Evolutionary conservation across 1,284 basidiomycete species (phyloP).

Genomic region (Pseudozyma thailandica): DNA sequence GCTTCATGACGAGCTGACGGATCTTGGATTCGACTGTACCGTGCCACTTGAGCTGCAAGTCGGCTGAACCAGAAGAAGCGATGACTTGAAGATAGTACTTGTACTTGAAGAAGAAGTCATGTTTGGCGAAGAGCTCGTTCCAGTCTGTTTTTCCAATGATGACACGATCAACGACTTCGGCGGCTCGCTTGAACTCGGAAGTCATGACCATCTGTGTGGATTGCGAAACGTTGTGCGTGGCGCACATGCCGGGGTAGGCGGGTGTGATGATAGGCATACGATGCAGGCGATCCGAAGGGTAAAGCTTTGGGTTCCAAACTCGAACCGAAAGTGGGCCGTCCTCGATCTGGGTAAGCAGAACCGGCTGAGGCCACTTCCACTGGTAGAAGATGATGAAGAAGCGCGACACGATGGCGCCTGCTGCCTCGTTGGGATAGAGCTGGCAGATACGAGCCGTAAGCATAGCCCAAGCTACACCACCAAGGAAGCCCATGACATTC

Average conservation of each 20-base stretch:
- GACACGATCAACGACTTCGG: slow-evolving; percentile 91
- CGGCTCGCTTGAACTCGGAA: slow-evolving; percentile 92
- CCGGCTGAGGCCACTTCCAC: slow-evolving; percentile 98
- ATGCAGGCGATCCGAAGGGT: slow-evolving; percentile 90
- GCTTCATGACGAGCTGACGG: slow-evolving; percentile 94
- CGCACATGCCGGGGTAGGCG: slow-evolving; percentile 99
- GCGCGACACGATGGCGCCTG: slow-evolving; percentile 93
- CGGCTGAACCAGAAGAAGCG: slow-evolving; percentile 81
- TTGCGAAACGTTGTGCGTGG: slow-evolving; percentile 95
- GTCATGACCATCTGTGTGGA: slow-evolving; percentile 98
- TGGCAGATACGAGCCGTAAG: slow-evolving; percentile 98
- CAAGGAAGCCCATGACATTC: slow-evolving; percentile 96
- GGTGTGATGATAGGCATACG: slow-evolving; percentile 99
- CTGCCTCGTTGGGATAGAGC: slow-evolving; percentile 92
- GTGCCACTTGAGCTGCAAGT: slow-evolving; percentile 93
- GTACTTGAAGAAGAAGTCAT: slow-evolving; percentile 97
- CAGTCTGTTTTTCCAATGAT: slow-evolving; percentile 85
- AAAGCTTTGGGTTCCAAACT: slow-evolving; percentile 99
- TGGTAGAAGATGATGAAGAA: slow-evolving; percentile 97
- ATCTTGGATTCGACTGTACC: slow-evolving; percentile 97
- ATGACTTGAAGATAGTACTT: slow-evolving; percentile 98
- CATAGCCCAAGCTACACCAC: slow-evolving; percentile 99
- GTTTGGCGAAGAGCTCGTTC: slow-evolving; percentile 82
- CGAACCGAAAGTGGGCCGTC: slow-evolving; percentile 90
- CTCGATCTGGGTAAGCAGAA: slow-evolving; percentile 89